Conservation (phyloP, 2,329 filamentous ascomycete species). For the Ramichloridium luteum region DNA sequence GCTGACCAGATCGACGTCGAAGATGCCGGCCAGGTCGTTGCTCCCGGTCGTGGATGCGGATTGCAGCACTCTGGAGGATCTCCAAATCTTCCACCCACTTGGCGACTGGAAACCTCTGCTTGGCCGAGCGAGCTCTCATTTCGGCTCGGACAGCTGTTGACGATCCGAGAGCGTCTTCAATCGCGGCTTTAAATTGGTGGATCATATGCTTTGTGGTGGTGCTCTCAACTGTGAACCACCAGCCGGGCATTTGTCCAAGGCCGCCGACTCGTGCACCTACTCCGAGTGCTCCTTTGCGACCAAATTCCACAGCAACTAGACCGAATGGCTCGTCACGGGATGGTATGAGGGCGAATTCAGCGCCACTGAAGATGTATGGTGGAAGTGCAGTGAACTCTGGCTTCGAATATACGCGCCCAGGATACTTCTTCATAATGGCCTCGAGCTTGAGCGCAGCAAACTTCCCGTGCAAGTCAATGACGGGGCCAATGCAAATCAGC, state of each 20-base stretch:
- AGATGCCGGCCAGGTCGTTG: slow-evolving; percentile 8
- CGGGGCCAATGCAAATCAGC: slow-evolving; percentile 48
- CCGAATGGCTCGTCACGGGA: slow-evolving; percentile 56
- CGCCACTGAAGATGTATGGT: slow-evolving; percentile 50
- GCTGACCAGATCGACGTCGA: slow-evolving; percentile 10
- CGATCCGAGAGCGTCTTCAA: slow-evolving; percentile 44
- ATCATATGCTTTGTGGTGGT: slow-evolving; percentile 48
- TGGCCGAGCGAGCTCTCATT: slow-evolving; percentile 51
- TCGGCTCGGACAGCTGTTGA: slow-evolving; percentile 40
- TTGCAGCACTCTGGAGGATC: slow-evolving; percentile 45
- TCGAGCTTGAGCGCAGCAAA: slow-evolving; percentile 52
- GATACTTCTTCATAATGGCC: slow-evolving; percentile 50
- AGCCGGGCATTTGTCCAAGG: slow-evolving; percentile 29
- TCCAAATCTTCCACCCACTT: slow-evolving; percentile 53
- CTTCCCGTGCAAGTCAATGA: slow-evolving; percentile 54
- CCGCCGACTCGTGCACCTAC: slow-evolving; percentile 49
- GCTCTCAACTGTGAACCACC: slow-evolving; percentile 55
- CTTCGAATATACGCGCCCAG: slow-evolving; percentile 49
- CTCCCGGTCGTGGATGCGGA: slow-evolving; percentile 39
- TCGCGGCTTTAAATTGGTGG: slow-evolving; percentile 50
- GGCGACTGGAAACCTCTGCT: slow-evolving; percentile 52
- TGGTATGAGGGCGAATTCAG: slow-evolving; percentile 53
- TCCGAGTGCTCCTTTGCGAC: slow-evolving; percentile 51
- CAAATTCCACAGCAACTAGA: slow-evolving; percentile 54
- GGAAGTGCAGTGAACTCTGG: slow-evolving; percentile 52